Base-by-base conservation (phyloP, 441 rosid species). In the Gossypium trilobum region DNA sequence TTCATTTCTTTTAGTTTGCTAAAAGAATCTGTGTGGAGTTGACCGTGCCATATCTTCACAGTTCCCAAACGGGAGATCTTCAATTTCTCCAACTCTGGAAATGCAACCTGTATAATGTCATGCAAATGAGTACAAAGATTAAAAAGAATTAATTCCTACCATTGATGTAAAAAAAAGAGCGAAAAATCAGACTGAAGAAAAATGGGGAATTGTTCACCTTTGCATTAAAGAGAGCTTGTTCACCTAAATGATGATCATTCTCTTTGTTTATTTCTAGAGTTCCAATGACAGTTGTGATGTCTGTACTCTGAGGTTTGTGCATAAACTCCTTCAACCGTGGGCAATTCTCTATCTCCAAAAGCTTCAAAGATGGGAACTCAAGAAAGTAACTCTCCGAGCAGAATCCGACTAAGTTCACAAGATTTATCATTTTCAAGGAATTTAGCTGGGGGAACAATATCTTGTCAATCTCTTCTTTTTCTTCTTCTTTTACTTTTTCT, bases 1-100 rank as follows among this genome's bases (percentile, higher is more conserved):
- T 13, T 59, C 74, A 78, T 27, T 13, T 0, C 5, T 27, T 73
- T 63, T 7, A 81, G 48, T 1, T 60, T 33, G 59, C n/a, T 17
- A 56, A 58, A 73, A 9, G 68, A 46, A 25, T 48, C 50, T 9
- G 9, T n/a, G 27, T 1, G 27, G 23, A 11, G 50, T 17, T 1
- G 50, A 46, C 5, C 6, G 42, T 68, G 50, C 36, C 70, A 42
- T 25, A 82, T 71, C n/a, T 2, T n/a, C 46, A 61, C 22, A 9
- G 16, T 10, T 44, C 27, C 44, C 74, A 44, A 71, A 39, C 46
- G 67, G 44, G 57, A 57, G 42, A 75, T 9, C 4, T 44, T 1
- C 60, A 82, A 17, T 16, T 17, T 42, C 59, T 68, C 73, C 77
- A 82, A 57, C 10, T 58, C 59, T 19, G 67, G 68, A 36, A 68